phyloP scores from a whole-genome alignment of 176 grass and related monocot species.

The Pontederia paniculata region DNA sequence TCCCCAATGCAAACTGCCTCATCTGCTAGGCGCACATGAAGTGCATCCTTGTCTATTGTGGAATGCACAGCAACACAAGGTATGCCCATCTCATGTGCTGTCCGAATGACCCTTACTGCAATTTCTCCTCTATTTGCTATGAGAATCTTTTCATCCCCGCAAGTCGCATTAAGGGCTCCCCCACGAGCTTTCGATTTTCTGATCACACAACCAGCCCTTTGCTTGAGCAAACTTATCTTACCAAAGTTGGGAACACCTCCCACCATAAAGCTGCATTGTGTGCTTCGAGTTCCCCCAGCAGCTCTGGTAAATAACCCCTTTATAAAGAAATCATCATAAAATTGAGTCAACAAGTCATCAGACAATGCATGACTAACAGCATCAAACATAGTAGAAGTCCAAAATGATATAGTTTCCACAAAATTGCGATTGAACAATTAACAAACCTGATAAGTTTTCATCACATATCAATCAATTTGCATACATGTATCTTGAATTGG shows the following conservation, averaged over 20 bases:
- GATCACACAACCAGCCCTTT: neutral
- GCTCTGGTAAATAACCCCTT: constrained; percentile 24
- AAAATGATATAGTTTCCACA: no score
- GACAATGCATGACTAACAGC: no score
- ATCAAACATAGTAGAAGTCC: no score
- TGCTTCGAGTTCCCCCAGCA: constrained; percentile 22
- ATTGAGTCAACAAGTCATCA: neutral
- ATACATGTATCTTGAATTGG: no score
- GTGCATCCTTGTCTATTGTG: constrained; percentile 39
- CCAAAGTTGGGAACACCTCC: constrained; percentile 21
- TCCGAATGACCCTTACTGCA: constrained; percentile 1
- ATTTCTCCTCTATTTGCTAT: constrained; percentile 12
- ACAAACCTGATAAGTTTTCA: no score
- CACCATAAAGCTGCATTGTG: constrained; percentile 32
- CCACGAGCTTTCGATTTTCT: constrained; percentile 23
- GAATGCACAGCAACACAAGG: constrained; percentile 21
- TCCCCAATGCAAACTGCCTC: constrained; percentile 28
- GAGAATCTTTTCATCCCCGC: constrained; percentile 32
- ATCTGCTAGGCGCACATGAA: constrained; percentile 40
- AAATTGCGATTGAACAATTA: no score
- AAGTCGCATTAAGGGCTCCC: constrained; percentile 13
- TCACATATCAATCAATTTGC: no score
- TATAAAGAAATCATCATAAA: neutral
- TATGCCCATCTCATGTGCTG: constrained; percentile 8
- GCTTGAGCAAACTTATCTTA: constrained; percentile 19